Evolutionary conservation across 2,329 filamentous ascomycete species (phyloP).

Genomic region (Apiospora malaysiana): DNA sequence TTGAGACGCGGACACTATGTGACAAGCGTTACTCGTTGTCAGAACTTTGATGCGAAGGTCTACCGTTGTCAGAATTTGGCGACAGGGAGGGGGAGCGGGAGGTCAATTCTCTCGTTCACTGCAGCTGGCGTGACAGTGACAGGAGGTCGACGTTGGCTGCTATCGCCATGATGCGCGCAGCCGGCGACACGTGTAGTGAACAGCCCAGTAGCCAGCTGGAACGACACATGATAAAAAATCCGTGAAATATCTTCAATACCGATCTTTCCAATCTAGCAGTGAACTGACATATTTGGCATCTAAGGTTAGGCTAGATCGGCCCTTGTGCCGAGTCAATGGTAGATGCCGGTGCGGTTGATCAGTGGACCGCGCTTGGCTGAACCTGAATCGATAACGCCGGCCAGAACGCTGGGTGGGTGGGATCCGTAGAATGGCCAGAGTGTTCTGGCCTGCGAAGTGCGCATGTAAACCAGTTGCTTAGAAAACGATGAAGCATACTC

Average conservation of each 20-base stretch:
- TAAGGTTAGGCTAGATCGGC: constrained; percentile 3
- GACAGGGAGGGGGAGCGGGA: not conserved
- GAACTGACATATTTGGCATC: not conserved
- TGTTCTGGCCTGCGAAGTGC: not conserved
- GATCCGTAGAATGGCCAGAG: not conserved
- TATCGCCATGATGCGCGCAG: too few relatives aligned
- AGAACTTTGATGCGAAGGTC: not conserved
- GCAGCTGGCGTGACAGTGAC: not conserved
- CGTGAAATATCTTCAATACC: not conserved
- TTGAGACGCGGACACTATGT: not conserved
- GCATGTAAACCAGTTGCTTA: too few relatives aligned
- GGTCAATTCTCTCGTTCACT: not conserved
- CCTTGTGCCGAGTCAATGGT: constrained; percentile 7
- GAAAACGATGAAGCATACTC: not conserved
- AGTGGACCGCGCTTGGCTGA: constrained; percentile 1
- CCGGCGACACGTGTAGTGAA: too few relatives aligned
- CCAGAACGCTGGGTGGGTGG: not conserved
- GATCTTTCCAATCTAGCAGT: not conserved
- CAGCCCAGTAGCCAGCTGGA: not conserved
- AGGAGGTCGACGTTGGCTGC: not conserved
- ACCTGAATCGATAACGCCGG: not conserved
- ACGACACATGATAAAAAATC: not conserved
- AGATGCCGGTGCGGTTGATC: constrained; percentile 1
- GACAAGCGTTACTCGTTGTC: not conserved
- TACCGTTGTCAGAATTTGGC: not conserved